Base-by-base conservation (phyloP, 768 basidiomycete genomes). In the Leccinellum luteum region DNA sequence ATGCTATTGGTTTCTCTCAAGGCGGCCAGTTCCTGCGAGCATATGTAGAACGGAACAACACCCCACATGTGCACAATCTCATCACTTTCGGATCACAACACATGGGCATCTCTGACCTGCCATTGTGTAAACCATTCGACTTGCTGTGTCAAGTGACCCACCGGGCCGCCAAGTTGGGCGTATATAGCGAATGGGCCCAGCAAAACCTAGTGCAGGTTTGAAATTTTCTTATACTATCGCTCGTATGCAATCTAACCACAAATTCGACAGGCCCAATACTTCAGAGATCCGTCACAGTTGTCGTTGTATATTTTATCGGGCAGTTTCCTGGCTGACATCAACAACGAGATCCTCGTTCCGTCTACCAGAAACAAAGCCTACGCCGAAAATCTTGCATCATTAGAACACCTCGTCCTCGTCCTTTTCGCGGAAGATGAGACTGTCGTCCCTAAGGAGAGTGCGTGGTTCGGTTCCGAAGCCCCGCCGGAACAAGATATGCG, bases 1-100 rank as follows among this genome's bases (percentile, higher is more conserved):
- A 93, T 67, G 92, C 89, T 15, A 85, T 94, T 52, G 92, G 92
- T 1, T 87, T 94, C 71, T 94, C 92, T 1, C 92, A 94, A 81
- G 92, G 87, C 19, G 92, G 92, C 6, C 92, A 92, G 66, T 94
- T 94, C 70, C 79, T 93, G 35, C 83, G 92, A n/a, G 91, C 86
- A 30, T 94, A 91, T 62, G 81, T 89, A 19, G 88, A 94, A 64
- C 76, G 83, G 23, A 85, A 85, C 69, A 92, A 92, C 67, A 66
- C 71, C 3, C 92, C 90, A 1, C 85, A 85, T 0, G 75, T 93
- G 4, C 76, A 86, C 69, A 94, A 93, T 69, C 81, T 94, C 60
- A 83, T 94, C 48, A 92, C 91, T 0, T 93, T 94, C 67, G 92
- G 92, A 47, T 85, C 89, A 19, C 91, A 91, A 59, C 91, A 93